Conservation (phyloP, 2,329 filamentous ascomycete genomes). For the Trichoderma oligosporum region DNA sequence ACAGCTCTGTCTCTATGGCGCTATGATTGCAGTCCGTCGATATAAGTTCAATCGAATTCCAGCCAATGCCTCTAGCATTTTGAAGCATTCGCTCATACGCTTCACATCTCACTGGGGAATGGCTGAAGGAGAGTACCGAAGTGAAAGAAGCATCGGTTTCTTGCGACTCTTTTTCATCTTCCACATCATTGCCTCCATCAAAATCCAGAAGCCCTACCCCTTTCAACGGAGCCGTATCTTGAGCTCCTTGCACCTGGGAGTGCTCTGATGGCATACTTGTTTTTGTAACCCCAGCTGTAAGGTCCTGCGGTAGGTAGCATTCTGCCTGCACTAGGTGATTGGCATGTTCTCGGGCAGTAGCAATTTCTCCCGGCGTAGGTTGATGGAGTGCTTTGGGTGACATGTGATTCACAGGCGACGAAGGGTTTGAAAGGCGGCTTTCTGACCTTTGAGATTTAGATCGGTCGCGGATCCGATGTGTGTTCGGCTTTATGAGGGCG, state of each 20-base stretch:
- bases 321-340: neutral
- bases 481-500: conserved; percentile 6
- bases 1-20: conserved; percentile 33
- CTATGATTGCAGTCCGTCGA: conserved; percentile 36
- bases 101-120: conserved; percentile 29
- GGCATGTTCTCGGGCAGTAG: neutral
- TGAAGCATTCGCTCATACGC: conserved; percentile 35
- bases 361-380: neutral
- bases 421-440: neutral
- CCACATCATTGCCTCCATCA: neutral
- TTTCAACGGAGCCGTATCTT: neutral
- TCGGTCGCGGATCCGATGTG: neutral
- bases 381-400: neutral
- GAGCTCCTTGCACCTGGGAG: neutral
- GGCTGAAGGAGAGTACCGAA: conserved; percentile 19
- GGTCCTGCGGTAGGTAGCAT: neutral
- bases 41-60: conserved; percentile 34
- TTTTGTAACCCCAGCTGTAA: neutral
- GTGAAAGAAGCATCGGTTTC: conserved; percentile 18
- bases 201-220: conserved; percentile 26
- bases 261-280: neutral
- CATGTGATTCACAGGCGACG: neutral
- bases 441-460: neutral
- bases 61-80: conserved; percentile 29
- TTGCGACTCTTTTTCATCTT: conserved; percentile 15